phyloP scores from a whole-genome alignment of 2,329 filamentous ascomycete genomes.

The Fusarium paranaense region DNA sequence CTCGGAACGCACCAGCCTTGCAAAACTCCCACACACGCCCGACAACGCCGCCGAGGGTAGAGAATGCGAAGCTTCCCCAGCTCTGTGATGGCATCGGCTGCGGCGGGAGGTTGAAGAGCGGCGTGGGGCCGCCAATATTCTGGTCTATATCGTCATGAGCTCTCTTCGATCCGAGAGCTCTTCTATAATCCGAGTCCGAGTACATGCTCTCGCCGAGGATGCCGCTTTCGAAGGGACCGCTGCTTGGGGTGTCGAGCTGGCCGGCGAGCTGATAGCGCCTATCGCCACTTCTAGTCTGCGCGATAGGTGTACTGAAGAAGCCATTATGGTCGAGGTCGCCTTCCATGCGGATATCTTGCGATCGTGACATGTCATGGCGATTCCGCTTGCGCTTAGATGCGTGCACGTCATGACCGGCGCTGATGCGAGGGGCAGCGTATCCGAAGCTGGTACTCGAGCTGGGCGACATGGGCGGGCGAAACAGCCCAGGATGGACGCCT shows the following conservation, averaged over 20 bases:
- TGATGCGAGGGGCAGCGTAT: slow-evolving; percentile 36
- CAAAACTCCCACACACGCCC: slow-evolving; percentile 91
- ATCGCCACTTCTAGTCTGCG: slow-evolving; percentile 27
- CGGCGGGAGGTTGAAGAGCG: slow-evolving; percentile 48
- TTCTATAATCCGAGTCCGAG: slow-evolving; percentile 68
- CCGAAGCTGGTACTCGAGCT: slow-evolving; percentile 55
- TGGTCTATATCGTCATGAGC: slow-evolving; percentile 53
- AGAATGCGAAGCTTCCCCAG: slow-evolving; percentile 71
- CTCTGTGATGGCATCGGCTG: slow-evolving; percentile 50
- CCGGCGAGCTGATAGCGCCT: slow-evolving; percentile 63
- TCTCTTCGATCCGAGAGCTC: slow-evolving; percentile 62
- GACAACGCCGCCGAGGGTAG: slow-evolving; percentile 73
- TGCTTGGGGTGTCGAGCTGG: slow-evolving; percentile 63
- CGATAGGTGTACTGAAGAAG: slow-evolving; percentile 38
- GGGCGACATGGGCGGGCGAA: slow-evolving; percentile 59
- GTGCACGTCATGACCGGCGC: slow-evolving; percentile 37
- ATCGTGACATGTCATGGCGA: slow-evolving; percentile 46
- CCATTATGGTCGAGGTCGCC: slow-evolving; percentile 33
- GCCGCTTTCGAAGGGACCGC: slow-evolving; percentile 46
- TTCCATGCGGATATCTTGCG: slow-evolving; percentile 37
- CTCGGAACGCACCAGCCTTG: slow-evolving; percentile 77
- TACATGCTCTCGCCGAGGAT: slow-evolving; percentile 66
- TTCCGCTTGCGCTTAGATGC: slow-evolving; percentile 61
- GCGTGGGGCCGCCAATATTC: slow-evolving; percentile 46
- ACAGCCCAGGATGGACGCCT: slow-evolving; percentile 59